A percentile compares a stretch with the other conserved stretches of the same genome.
Conservation (phyloP, 805 yeast genomes). For the Ogataea kodamae region DNA sequence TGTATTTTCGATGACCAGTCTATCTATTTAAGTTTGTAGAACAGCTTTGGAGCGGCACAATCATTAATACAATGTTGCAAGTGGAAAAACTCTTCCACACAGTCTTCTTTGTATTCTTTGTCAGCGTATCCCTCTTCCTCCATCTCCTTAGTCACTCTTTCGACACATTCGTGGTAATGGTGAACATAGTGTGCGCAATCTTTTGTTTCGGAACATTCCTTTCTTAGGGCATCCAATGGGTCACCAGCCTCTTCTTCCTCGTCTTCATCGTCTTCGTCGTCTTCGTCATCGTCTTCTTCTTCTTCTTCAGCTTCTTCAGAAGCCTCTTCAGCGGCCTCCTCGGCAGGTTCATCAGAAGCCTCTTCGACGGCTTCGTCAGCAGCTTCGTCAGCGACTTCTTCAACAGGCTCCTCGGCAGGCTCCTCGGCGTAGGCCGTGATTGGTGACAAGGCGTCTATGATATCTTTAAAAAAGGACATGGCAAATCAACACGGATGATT, state of each 20-base stretch:
- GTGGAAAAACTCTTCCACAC: conserved; percentile 98
- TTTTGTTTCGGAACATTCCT: conserved; percentile 64
- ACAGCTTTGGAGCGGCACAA: conserved; percentile 86
- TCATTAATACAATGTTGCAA: conserved; percentile 90
- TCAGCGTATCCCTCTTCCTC: conserved; percentile 83
- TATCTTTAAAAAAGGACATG: conserved; percentile 56
- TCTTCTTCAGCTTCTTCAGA: conserved; percentile 43
- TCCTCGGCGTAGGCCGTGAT: conserved; percentile 81
- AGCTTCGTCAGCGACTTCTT: conserved; percentile 32
- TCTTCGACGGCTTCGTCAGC: conserved; percentile 28
- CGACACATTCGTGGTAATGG: conserved; percentile 92
- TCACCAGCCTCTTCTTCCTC: conserved; percentile 62
- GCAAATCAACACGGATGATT: conserved; percentile 12
- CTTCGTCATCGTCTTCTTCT: conserved; percentile 47
- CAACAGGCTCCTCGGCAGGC: conserved; percentile 31
- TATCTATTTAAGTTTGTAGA: conserved; percentile 72
- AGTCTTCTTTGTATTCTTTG: conserved; percentile 86
- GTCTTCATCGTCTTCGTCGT: conserved; percentile 38
- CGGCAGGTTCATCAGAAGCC: conserved; percentile 16
- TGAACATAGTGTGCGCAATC: conserved; percentile 73
- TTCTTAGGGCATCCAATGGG: conserved; percentile 60
- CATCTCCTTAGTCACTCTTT: conserved; percentile 85
- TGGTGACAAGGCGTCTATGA: conserved; percentile 78
- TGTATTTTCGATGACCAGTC: conserved; percentile 8
- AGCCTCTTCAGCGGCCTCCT: conserved; percentile 28